These are phyloP conservation scores for Cladosporium sp. DNA, from an alignment of 2,329 filamentous ascomycete genomes.

Conservation along the genomic window DNA sequence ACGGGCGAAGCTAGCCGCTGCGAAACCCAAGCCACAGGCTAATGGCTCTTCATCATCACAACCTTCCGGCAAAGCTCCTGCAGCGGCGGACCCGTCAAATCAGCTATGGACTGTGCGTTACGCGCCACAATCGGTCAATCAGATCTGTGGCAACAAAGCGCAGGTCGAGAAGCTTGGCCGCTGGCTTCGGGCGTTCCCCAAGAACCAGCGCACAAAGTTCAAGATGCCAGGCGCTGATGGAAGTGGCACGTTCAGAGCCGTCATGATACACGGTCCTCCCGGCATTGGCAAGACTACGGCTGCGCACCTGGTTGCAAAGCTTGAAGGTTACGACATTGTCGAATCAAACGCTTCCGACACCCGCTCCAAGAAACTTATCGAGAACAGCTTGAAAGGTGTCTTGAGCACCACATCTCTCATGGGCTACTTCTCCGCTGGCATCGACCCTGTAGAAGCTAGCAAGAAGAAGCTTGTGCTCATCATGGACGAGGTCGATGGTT, in stretches of 20 bases:
- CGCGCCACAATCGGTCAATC: constrained; percentile 77
- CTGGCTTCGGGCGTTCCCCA: constrained; percentile 84
- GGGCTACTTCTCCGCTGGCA: constrained; percentile 85
- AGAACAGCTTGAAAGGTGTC: constrained; percentile 82
- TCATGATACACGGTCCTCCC: constrained; percentile 92
- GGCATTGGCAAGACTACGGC: constrained; percentile 98
- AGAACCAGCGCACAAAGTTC: constrained; percentile 77
- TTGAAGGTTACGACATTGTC: constrained; percentile 90
- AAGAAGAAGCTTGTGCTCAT: constrained; percentile 96
- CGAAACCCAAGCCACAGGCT: constrained; percentile 43
- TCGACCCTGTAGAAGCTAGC: constrained; percentile 72
- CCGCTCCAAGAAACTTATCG: constrained; percentile 92
- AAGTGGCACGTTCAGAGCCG: constrained; percentile 78
- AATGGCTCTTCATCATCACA: constrained; percentile 46
- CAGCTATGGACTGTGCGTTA: constrained; percentile 95
- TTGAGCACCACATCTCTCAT: constrained; percentile 91
- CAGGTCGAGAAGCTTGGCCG: constrained; percentile 85
- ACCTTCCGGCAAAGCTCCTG: constrained; percentile 31
- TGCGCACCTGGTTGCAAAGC: constrained; percentile 87
- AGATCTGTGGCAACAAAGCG: constrained; percentile 94
- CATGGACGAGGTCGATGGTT: constrained; percentile 99
- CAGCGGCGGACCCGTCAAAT: constrained; percentile 53
- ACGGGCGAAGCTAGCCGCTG: constrained; percentile 40
- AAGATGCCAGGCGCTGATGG: constrained; percentile 82
- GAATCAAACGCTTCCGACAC: constrained; percentile 96